Base-by-base conservation (phyloP, 805 yeast species). In the Yamadazyma sp. region DNA sequence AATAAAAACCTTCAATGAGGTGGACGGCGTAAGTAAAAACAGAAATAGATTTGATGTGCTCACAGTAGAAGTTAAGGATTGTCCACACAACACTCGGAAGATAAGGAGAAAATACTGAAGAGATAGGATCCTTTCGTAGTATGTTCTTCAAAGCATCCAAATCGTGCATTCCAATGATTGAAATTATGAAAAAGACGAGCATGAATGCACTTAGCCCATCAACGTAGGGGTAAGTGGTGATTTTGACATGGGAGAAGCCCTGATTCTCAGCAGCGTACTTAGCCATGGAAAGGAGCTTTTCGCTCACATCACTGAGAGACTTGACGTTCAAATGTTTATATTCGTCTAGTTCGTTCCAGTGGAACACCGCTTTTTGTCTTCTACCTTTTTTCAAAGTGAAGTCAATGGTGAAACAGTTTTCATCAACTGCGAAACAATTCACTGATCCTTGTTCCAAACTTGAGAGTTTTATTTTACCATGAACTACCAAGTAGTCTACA, bases 281-380 rank as follows among this genome's bases (percentile, higher is more conserved):
- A 22, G 95, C 93, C 95, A 89, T 84, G 14, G 72, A 68, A 12
- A 81, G 78, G 32, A 88, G 64, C 46, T 74, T 73, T 5, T 46
- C 52, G 52, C 62, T 66, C 41, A 64, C 34, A 37, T 82, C 84
- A 14, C 35, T 40, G 45, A 57, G 42, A 6, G 38, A 27, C 5
- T 32, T 25, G 14, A 64, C 69, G 3, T 30, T 18, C 10, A 64
- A 47, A 16, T 51, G 30, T 18, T 60, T 57, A 21, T 46, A 41
- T 41, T 66, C 70, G 4, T 19, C 20, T 7, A 55, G 53, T n/a
- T 54, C 53, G n/a, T 45, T 37, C 69, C 70, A 67, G 2, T 47
- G 39, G 17, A 54, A 40, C 25, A 50, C 47, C 3, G 41, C 28
- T 18, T 37, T 19, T 14, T 16, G 14, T 10, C 12, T 22, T 11